These are phyloP conservation scores for Fusarium sarcochroum DNA, from an alignment of 2,329 filamentous ascomycete species.

Conservation along the genomic window DNA sequence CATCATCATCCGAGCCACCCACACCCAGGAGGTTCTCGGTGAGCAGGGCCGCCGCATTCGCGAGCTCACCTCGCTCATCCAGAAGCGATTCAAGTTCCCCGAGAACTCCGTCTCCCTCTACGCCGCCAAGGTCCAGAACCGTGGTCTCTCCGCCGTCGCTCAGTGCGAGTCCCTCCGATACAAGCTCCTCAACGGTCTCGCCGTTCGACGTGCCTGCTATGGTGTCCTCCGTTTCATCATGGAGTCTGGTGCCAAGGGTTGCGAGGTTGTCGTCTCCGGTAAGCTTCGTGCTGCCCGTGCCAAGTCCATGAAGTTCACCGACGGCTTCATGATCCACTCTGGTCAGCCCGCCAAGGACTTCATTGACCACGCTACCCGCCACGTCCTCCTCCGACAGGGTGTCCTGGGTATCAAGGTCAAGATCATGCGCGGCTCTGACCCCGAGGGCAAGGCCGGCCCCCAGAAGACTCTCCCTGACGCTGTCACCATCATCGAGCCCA, in stretches of 20 bases:
- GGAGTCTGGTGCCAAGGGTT: slow-evolving; percentile 99
- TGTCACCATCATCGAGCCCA: slow-evolving; percentile 99
- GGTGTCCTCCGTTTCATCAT: slow-evolving; percentile 99
- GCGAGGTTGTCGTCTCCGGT: slow-evolving; percentile 98
- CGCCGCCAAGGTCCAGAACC: slow-evolving; percentile 99
- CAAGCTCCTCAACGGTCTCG: slow-evolving; percentile 99
- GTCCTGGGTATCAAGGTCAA: slow-evolving; percentile 99
- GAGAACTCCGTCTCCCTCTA: slow-evolving; percentile 99
- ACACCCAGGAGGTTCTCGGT: slow-evolving; percentile 99
- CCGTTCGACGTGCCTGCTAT: slow-evolving; percentile 98
- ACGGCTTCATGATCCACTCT: slow-evolving; percentile 99
- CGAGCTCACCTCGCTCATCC: slow-evolving; percentile 99
- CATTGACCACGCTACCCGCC: slow-evolving; percentile 97
- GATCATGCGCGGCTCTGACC: slow-evolving; percentile 99
- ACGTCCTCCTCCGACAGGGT: slow-evolving; percentile 99
- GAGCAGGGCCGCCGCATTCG: slow-evolving; percentile 99
- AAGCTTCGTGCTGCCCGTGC: slow-evolving; percentile 99
- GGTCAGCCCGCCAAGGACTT: slow-evolving; percentile 99
- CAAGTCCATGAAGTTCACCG: slow-evolving; percentile 99
- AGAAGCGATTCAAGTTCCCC: slow-evolving; percentile 99
- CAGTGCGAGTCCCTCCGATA: slow-evolving; percentile 99
- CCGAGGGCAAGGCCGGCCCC: slow-evolving; percentile 98
- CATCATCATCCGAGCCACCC: slow-evolving; percentile 99
- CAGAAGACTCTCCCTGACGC: slow-evolving; percentile 98
- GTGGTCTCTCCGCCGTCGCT: slow-evolving; percentile 98